Evolutionary conservation across 495 filamentous ascomycete species (phyloP), one percentile per base, ranked within the genome.

Genomic region (Sphaerosporella brunnea): DNA sequence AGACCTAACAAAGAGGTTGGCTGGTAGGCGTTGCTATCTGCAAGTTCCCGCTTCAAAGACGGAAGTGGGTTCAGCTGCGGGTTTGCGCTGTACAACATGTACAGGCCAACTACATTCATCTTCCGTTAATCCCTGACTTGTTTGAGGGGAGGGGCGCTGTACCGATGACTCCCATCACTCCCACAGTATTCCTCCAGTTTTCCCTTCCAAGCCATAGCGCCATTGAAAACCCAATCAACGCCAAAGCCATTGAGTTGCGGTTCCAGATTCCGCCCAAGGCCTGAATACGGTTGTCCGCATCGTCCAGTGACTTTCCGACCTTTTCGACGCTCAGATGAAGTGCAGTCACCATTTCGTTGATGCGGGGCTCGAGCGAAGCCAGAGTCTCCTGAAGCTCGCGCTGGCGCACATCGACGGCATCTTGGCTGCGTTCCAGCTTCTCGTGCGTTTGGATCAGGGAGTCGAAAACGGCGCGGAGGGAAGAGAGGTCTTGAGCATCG

Each of bases 271-370:
- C 32, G 15, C 45, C 35, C 18, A 48, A 11, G 10, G 8, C 7
- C n/a, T 48, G 32, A 11, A 48, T 19, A 1, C 45, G 9, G 2
- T 1, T 28, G 32, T 48, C 45, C 2, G 45, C 35, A 16, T 37
- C 35, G 4, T 48, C 45, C 13, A 48, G 34, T 9, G 16, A 16
- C 35, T 48, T 37, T 26, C 23, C 32, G 15, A 48, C 11, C 20
- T 38, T 48, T 23, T 24, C 19, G 13, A 34, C 24, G 18, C 21
- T 38, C 1, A 9, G 2, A 1, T 23, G 20, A 2, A 48, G 18
- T 7, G 19, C 15, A 10, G 18, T 2, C n/a, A 39, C 2, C 32
- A 39, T 37, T 4, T 39, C 1, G 1, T 48, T 26, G 15, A 48
- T 24, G 15, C 30, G 45, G n/a, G 45, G 45, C 8, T 15, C 32